Conservation (phyloP, 148 eudicot genomes). For the Vaccinium corymbosum region DNA sequence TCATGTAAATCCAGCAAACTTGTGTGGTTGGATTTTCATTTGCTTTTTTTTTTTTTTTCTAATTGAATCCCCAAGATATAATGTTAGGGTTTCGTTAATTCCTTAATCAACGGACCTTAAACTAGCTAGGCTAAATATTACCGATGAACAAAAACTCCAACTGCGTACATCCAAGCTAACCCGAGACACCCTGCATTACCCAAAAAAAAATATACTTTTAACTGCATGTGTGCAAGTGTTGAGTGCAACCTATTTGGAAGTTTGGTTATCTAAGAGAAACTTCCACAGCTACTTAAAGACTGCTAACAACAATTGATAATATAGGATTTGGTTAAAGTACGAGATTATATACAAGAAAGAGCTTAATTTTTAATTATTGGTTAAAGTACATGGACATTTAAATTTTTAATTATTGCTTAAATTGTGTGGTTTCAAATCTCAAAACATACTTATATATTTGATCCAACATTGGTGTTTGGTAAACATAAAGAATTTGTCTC, state of each 20-base stretch:
- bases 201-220: too few species aligned
- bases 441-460: conserved; percentile 9
- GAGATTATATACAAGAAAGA: background rate
- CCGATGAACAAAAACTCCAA: too few species aligned
- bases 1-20: background rate
- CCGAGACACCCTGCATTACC: too few species aligned
- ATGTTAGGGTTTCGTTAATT: background rate
- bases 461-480: conserved; percentile 11
- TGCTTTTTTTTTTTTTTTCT: background rate
- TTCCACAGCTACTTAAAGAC: background rate
- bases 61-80: background rate
- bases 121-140: too few species aligned
- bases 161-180: too few species aligned
- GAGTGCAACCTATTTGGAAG: background rate
- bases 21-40: background rate
- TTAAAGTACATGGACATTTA: background rate
- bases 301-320: background rate
- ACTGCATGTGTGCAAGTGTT: too few species aligned
- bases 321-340: background rate
- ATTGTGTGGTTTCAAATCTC: background rate
- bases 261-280: background rate
- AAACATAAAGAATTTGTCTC: conserved; percentile 9
- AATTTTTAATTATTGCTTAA: background rate
- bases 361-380: too few species aligned
- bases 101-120: background rate